Base-by-base conservation (phyloP, 331 rosid species). In the Phaseolus coccineus region DNA sequence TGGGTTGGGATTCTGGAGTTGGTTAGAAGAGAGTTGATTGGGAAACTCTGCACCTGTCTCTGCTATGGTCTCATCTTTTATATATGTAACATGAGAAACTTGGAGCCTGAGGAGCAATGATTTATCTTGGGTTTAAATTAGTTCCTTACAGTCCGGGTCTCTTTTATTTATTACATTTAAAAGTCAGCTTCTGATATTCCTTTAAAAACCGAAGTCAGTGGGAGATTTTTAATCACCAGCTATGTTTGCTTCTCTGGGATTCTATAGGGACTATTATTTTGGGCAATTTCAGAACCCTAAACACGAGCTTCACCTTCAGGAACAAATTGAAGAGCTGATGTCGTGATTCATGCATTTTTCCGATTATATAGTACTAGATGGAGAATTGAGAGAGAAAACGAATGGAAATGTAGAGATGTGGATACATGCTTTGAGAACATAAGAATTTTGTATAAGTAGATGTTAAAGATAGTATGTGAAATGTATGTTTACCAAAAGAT, bases 1-100 rank as follows among this genome's bases (percentile, higher is more conserved):
- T 24, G 0, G 37, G 65, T 62, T 63, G 14, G 55, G 79, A 42
- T 78, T 72, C 15, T 78, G 46, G 71, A 78, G 27, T 59, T 74
- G 28, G 40, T 52, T 22, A 3, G 55, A 31, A 50, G 42, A 12
- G 51, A 71, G 35, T 58, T 6, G 70, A 68, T 33, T 8, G 50
- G 73, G 66, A 50, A 81, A 33, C 79, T 50, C 12, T 46, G 53
- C 68, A 64, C 44, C 15, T 74, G 13, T 30, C 50, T 33, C 11
- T 1, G 35, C 11, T 10, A 71, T 28, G 69, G 28, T 16, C 59
- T 55, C 69, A 11, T 30, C 10, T 9, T 63, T 46, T 56, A 35
- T 71, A 67, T 48, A 3, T 24, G 19, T 8, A 19, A 19, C 15
- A 46, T 62, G 59, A 51, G 71, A 28, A 48, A 24, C 69, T 44